Evolutionary conservation across 2,329 filamentous ascomycete species (phyloP).

Genomic region (Talaromyces sp.): DNA sequence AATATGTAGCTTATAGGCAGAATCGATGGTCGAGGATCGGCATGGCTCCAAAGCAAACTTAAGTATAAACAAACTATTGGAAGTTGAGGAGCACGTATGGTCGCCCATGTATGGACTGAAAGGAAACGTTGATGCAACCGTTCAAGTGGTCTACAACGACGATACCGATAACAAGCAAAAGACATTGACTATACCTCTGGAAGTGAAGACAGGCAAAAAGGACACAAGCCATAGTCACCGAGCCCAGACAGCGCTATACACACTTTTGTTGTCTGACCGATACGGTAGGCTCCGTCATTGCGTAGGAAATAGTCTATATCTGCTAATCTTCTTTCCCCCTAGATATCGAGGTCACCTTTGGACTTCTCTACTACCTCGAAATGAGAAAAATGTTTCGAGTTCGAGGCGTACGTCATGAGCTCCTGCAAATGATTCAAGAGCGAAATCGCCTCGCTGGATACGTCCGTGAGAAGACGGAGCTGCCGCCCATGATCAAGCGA

Average conservation of each 20-base stretch:
- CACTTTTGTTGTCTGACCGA: constrained; percentile 81
- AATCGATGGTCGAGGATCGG: constrained; percentile 71
- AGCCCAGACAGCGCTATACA: constrained; percentile 92
- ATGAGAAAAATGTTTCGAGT: constrained; percentile 80
- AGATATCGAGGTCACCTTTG: constrained; percentile 83
- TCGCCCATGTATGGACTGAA: constrained; percentile 96
- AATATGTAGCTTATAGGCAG: constrained; percentile 38
- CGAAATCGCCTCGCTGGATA: constrained; percentile 84
- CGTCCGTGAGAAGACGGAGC: constrained; percentile 71
- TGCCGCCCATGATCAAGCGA: constrained; percentile 81
- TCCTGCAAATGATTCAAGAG: constrained; percentile 95
- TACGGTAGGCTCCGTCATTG: constrained; percentile 52
- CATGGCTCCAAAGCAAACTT: constrained; percentile 71
- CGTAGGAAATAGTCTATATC: constrained; percentile 8
- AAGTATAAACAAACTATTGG: constrained; percentile 87
- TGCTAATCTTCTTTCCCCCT: constrained; percentile 18
- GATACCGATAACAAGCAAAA: constrained; percentile 50
- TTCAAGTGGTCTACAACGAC: constrained; percentile 77
- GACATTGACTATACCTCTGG: constrained; percentile 81
- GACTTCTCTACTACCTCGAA: constrained; percentile 92
- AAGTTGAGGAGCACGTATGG: constrained; percentile 97
- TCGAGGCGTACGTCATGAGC: constrained; percentile 76
- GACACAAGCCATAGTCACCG: constrained; percentile 74
- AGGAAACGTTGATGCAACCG: constrained; percentile 94
- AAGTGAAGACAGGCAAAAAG: constrained; percentile 87